Percentiles rank a stretch among this genome's conserved stretches.
Evolutionary conservation across 768 basidiomycete species (phyloP).

Genomic region (Rhizopogon sp.): DNA sequence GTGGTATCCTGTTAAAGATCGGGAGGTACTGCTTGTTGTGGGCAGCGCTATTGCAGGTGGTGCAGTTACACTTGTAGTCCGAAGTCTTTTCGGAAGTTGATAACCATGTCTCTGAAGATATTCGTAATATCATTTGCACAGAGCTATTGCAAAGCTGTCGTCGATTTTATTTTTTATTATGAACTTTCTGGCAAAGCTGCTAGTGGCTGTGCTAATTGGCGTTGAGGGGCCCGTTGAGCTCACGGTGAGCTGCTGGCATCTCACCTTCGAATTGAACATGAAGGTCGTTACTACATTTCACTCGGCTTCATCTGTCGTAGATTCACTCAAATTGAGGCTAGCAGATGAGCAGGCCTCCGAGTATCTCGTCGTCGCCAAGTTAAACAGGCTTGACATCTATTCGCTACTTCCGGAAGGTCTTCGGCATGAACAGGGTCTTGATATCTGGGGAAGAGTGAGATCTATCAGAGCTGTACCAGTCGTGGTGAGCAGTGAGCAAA

Average conservation of each 20-base stretch:
- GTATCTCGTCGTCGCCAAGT: conserved; percentile 65
- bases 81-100: conserved; percentile 13
- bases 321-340: conserved; percentile 67
- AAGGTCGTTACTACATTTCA: conserved; percentile 73
- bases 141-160: conserved; percentile 4
- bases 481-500: conserved; percentile 33
- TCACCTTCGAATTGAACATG: conserved; percentile 24
- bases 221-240: too few relatives aligned
- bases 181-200: too few relatives aligned
- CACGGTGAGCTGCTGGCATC: background rate
- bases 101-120: background rate
- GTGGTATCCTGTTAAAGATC: conserved; percentile 9
- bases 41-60: conserved; percentile 25
- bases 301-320: conserved; percentile 63
- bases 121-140: background rate
- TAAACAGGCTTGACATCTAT: conserved; percentile 63
- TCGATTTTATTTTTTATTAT: background rate
- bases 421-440: conserved; percentile 49
- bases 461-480: conserved; percentile 51
- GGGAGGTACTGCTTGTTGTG: conserved; percentile 22
- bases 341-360: conserved; percentile 43
- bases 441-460: conserved; percentile 68
- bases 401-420: conserved; percentile 60
- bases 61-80: conserved; percentile 17
- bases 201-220: too few relatives aligned